Evolutionary conservation across 331 rosid species (phyloP), one percentile per base, ranked within the genome.

Genomic region (Acacia concinna): DNA sequence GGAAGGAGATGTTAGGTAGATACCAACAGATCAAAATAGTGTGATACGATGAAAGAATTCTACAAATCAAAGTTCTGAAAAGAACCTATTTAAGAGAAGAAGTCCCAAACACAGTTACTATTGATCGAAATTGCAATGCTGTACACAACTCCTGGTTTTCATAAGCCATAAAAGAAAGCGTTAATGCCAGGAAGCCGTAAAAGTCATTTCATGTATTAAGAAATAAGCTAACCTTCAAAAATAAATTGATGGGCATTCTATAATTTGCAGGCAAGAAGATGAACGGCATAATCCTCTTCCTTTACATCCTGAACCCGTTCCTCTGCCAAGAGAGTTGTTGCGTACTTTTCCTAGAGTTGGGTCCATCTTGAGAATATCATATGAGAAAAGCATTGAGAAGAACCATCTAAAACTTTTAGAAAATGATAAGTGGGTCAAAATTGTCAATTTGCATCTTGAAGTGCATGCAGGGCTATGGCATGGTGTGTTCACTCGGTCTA

Each of bases 391-490:
- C 30, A 17, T 87, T 68, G 81, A 81, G 80, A 73, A 71, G 60
- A 72, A 47, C 51, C 27, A 76, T 62, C 73, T 88, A 23, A 47
- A 25, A 68, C 59, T 72, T 76, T 84, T 86, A 63, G 59, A 68
- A 3, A n/a, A 46, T 56, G 92, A 84, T 27, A 74, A 81, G 78
- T 95, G 97, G 98, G 66, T 86, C 32, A 90, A 90, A 59, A 46
- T 91, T 78, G 31, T 83, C 71, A 83, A 91, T 51, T 7, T 95
- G 66, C 46, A 13, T 8, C 83, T 89, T 28, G 86, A 85, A 77
- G 87, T 85, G 73, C 71, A 60, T 41, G 82, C 73, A 38, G 94
- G 98, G 67, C 68, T 86, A 6, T 95, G 92, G 91, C 52, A 25
- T 68, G 90, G 89, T 59, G 65, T 81, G 35, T 60, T 93, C 77